phyloP scores from a whole-genome alignment of 495 filamentous ascomycete genomes.

The Tuber borchii region DNA sequence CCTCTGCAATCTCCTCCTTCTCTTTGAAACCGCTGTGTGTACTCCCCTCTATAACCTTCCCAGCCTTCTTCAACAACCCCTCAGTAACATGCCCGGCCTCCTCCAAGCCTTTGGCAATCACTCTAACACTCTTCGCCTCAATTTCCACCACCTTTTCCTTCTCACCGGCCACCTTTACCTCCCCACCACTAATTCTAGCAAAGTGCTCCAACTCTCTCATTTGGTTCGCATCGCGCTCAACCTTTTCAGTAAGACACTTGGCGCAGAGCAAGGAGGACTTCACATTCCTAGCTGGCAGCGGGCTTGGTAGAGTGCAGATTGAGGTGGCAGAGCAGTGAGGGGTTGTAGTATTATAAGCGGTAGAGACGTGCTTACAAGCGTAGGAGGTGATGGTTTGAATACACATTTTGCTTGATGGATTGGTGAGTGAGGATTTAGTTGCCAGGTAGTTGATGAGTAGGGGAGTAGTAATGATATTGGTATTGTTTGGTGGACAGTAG shows the following conservation, averaged over 20 bases:
- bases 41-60: background rate
- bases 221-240: background rate
- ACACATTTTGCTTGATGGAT: background rate
- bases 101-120: background rate
- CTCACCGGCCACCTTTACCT: background rate
- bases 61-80: background rate
- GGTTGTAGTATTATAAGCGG: background rate
- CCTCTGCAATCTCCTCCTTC: background rate
- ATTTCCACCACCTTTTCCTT: background rate
- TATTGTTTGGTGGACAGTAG: background rate
- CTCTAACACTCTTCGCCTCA: background rate
- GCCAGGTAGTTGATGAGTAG: background rate
- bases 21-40: background rate
- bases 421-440: background rate
- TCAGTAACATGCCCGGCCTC: background rate
- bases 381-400: background rate
- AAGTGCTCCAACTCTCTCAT: background rate
- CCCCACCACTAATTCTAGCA: background rate
- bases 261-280: background rate
- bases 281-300: background rate
- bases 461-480: background rate
- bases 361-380: background rate
- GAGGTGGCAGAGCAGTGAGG: background rate
- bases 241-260: background rate
- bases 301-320: background rate